Conservation (phyloP, 192 early-diverging fungal species). For the Gaertneriomyces semiglobifer region DNA sequence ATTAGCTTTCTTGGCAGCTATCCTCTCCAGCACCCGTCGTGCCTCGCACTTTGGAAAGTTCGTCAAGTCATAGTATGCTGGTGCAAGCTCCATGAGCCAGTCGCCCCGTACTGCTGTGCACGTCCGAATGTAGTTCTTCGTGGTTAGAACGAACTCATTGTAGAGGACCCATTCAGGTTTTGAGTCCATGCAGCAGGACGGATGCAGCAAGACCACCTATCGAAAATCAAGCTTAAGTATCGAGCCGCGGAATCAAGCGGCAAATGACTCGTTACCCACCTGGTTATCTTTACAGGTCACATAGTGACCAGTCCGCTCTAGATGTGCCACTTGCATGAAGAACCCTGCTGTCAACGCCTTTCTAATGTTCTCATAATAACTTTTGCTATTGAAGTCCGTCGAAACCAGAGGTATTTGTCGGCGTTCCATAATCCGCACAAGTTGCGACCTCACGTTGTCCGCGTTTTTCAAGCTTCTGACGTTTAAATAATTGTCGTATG, state of each 20-base stretch:
- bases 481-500: slow-evolving; percentile 91
- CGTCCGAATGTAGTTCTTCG: slow-evolving; percentile 94
- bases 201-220: slow-evolving; percentile 82
- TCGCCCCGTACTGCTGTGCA: slow-evolving; percentile 84
- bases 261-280: slow-evolving; percentile 34
- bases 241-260: not conserved
- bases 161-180: slow-evolving; percentile 99
- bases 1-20: not conserved
- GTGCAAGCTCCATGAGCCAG: slow-evolving; percentile 67
- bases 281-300: slow-evolving; percentile 97
- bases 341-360: slow-evolving; percentile 87
- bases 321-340: slow-evolving; percentile 98
- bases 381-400: slow-evolving; percentile 54
- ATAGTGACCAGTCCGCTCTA: slow-evolving; percentile 80
- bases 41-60: slow-evolving; percentile 92
- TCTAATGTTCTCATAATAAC: slow-evolving; percentile 85
- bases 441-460: slow-evolving; percentile 86
- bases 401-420: slow-evolving; percentile 66
- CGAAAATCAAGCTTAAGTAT: slow-evolving; percentile 20
- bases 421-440: slow-evolving; percentile 78
- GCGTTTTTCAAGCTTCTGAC: slow-evolving; percentile 83
- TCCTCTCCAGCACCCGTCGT: slow-evolving; percentile 25
- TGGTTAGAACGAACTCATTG: slow-evolving; percentile 98
- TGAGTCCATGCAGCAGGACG: slow-evolving; percentile 79
- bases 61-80: slow-evolving; percentile 85